phyloP scores from a whole-genome alignment of 768 basidiomycete species.

The Tubosaeta sp. region DNA sequence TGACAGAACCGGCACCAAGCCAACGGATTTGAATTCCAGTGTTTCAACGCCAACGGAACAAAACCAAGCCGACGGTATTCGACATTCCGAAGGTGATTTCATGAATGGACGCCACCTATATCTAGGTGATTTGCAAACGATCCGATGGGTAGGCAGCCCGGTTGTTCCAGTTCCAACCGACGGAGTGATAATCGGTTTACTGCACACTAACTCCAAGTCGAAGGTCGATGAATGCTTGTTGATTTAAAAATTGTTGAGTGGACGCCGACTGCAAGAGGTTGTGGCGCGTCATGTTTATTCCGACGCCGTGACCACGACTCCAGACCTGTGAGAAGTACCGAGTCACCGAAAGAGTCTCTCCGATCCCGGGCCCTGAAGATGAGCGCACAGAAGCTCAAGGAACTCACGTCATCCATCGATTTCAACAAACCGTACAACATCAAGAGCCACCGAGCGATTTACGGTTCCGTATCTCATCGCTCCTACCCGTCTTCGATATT shows the following conservation, averaged over 20 bases:
- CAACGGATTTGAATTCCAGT: background rate
- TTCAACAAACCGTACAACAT: slow-evolving; percentile 13
- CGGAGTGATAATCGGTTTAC: too few relatives aligned
- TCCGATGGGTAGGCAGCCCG: background rate
- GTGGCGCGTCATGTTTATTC: background rate
- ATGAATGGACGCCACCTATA: background rate
- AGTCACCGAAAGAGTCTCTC: background rate
- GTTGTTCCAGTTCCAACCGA: background rate
- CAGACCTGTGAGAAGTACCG: background rate
- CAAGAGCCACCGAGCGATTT: slow-evolving; percentile 12
- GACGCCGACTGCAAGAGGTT: too few relatives aligned
- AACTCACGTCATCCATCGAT: slow-evolving; percentile 13
- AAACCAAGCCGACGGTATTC: background rate
- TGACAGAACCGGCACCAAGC: background rate
- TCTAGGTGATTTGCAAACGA: background rate
- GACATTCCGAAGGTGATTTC: background rate
- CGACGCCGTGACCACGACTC: background rate
- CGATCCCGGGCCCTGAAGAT: too few relatives aligned
- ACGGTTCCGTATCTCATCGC: slow-evolving; percentile 10
- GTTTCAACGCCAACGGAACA: background rate
- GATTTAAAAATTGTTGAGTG: too few relatives aligned
- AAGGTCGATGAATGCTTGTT: background rate
- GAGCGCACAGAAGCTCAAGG: background rate
- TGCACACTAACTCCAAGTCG: too few relatives aligned
- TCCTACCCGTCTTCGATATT: background rate